Percentiles rank a stretch among this genome's conserved stretches.
phyloP scores from a whole-genome alignment of 495 filamentous ascomycete species.

The Penicillium diatomitis region DNA sequence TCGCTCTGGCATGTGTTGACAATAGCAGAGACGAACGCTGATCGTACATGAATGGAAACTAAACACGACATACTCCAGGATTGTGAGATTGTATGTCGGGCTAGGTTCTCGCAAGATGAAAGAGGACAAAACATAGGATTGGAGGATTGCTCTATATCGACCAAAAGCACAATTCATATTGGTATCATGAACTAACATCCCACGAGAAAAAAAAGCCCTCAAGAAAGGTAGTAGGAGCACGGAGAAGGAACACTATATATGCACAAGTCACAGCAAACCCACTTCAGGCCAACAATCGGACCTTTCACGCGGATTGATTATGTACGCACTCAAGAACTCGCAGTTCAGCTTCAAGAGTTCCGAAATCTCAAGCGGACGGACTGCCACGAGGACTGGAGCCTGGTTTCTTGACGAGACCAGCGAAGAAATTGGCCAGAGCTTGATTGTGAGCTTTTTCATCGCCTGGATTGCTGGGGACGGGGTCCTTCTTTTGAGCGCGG shows the following conservation, averaged over 20 bases:
- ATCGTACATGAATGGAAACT: too few relatives aligned
- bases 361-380: conserved; percentile 23
- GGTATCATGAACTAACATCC: conserved; percentile 27
- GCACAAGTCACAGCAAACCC: not conserved
- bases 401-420: conserved; percentile 52
- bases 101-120: too few relatives aligned
- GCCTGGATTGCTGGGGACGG: conserved; percentile 19
- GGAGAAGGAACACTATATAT: conserved; percentile 10
- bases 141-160: too few relatives aligned
- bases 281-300: too few relatives aligned
- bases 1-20: too few relatives aligned
- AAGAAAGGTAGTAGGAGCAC: not conserved
- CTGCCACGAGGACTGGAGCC: conserved; percentile 34
- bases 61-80: too few relatives aligned
- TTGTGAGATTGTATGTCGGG: too few relatives aligned
- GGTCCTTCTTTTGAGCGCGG: conserved; percentile 39
- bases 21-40: too few relatives aligned
- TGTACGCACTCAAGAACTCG: conserved; percentile 16
- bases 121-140: too few relatives aligned
- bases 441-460: conserved; percentile 60
- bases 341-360: too few relatives aligned
- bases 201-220: conserved; percentile 11
- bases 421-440: conserved; percentile 59
- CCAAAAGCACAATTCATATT: conserved; percentile 16
- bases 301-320: not conserved